A percentile compares a stretch with the other conserved stretches of the same genome.
phyloP scores from a whole-genome alignment of 2,329 filamentous ascomycete species.

The Decorospora gaudefroyi region DNA sequence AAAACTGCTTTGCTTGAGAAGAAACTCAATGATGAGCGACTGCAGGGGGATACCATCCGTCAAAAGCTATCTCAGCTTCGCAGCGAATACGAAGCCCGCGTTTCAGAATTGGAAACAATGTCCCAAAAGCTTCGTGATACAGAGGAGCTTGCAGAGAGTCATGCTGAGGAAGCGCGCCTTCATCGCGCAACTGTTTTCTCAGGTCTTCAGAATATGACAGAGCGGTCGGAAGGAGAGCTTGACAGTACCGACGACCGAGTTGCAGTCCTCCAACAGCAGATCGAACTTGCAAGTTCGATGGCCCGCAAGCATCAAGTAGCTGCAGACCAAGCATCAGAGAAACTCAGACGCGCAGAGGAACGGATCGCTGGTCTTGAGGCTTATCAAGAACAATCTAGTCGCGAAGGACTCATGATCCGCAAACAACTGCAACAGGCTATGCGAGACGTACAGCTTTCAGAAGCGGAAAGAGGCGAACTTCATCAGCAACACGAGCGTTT shows the following conservation, averaged over 20 bases:
- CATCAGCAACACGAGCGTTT: conserved; percentile 82
- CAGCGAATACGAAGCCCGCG: conserved; percentile 79
- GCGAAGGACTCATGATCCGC: conserved; percentile 86
- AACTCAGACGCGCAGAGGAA: conserved; percentile 89
- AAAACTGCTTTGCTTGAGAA: conserved; percentile 77
- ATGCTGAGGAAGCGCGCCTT: conserved; percentile 82
- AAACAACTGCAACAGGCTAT: conserved; percentile 85
- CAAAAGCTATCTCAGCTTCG: conserved; percentile 75
- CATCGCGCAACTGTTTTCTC: conserved; percentile 82
- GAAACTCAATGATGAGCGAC: conserved; percentile 80
- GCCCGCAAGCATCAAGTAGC: conserved; percentile 88
- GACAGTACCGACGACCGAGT: conserved; percentile 66
- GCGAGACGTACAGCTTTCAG: conserved; percentile 80
- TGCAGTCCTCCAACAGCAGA: conserved; percentile 74
- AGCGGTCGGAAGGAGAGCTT: conserved; percentile 58
- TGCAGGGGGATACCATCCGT: conserved; percentile 75
- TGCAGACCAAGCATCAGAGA: conserved; percentile 83
- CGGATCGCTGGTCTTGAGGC: conserved; percentile 94
- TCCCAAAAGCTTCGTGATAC: conserved; percentile 78
- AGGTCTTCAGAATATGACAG: conserved; percentile 75
- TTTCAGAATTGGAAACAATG: conserved; percentile 73
- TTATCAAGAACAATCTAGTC: conserved; percentile 95
- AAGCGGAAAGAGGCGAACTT: conserved; percentile 78
- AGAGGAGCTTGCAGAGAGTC: conserved; percentile 84
- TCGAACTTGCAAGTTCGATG: conserved; percentile 75